phyloP scores from a whole-genome alignment of 1,284 basidiomycete species.

The Salmacisia buchloeana region DNA sequence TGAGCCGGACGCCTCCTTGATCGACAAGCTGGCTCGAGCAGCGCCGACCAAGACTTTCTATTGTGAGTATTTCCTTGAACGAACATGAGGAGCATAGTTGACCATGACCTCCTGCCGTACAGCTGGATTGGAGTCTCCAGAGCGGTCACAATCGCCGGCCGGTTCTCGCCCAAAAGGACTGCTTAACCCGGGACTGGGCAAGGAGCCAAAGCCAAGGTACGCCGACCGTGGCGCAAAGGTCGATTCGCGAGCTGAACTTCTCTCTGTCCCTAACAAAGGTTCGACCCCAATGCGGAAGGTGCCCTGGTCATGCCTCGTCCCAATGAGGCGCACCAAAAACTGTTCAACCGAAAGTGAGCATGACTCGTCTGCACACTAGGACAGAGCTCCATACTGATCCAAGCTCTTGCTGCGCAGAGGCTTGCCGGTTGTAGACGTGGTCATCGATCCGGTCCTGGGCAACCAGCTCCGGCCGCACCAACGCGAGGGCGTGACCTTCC shows the following conservation, averaged over 20 bases:
- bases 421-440: constrained; percentile 58
- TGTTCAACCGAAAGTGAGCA: constrained; percentile 67
- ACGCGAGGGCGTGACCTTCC: constrained; percentile 95
- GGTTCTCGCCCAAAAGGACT: background rate
- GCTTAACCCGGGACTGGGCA: background rate
- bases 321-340: constrained; percentile 62
- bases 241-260: too few relatives aligned
- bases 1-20: background rate
- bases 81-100: background rate
- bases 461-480: constrained; percentile 94
- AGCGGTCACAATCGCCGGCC: background rate
- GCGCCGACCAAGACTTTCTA: background rate
- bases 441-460: constrained; percentile 80
- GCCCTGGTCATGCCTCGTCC: constrained; percentile 84
- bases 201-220: constrained; percentile 5
- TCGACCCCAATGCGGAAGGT: constrained; percentile 51
- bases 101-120: background rate
- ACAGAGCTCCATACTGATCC: background rate
- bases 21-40: background rate
- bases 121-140: background rate
- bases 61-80: background rate
- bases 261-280: too few relatives aligned
- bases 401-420: background rate
- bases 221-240: constrained; percentile 20
- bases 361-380: background rate